Base-by-base conservation (phyloP, 2,329 filamentous ascomycete genomes). In the Aureobasidium sp. region DNA sequence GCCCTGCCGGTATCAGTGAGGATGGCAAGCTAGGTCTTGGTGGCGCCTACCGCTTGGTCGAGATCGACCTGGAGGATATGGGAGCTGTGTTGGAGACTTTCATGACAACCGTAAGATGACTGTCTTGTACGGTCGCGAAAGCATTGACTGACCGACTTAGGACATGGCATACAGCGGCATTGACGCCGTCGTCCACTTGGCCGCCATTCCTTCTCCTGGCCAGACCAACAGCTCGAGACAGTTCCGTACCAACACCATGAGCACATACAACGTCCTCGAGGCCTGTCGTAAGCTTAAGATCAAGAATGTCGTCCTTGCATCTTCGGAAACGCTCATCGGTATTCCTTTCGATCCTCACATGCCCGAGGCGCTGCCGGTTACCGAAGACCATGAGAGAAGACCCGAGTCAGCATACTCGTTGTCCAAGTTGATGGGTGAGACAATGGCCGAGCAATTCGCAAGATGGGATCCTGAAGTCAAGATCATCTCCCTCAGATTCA, bases 1-100 rank as follows among this genome's bases (percentile, higher is more conserved):
- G 70, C 25, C 70, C 70, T 40, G 55, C 67, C 18, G 69, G 69
- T 16, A 68, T 69, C 13, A 69, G 67, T 20, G 70, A 71, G 36
- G 70, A 71, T 68, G 70, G 70, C 60, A 71, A 71, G 64, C 67
- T 65, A 8, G 70, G 70, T 10, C 69, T 71, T 4, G 66, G 66
- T 33, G 70, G 69, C 9, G 70, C 70, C 20, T 71, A 71, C 58
- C 66, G 70, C 6, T 61, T 71, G 5, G 70, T 71, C 29, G 70
- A 71, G 62, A 71, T 71, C 25, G 70, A 71, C 31, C 58, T 71
- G 3, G 70, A 71, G 38, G 70, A 71, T 36, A 71, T 71, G 70
- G 70, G 70, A 7, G 67, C 66, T 54, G 70, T 71, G 8, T 23
- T 71, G 16, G 70, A 71, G 66, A 71, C 70, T 2, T 71, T 71